phyloP scores from a whole-genome alignment of 345 rosid genomes.

The Citrus reticulata region DNA sequence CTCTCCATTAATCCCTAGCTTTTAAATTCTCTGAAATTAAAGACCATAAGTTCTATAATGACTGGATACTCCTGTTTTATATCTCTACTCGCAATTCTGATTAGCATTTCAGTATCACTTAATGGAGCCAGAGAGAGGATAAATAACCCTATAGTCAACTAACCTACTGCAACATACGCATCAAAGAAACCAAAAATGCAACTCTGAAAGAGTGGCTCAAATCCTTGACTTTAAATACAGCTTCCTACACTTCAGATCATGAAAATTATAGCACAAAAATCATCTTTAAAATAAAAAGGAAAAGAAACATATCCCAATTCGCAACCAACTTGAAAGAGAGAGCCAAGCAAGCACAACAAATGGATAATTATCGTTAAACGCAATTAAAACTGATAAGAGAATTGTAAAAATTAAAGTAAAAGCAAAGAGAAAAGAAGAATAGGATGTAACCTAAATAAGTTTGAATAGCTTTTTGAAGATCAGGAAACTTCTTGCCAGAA shows the following conservation, averaged over 20 bases:
- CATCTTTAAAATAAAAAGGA: no score
- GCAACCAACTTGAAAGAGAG: not conserved
- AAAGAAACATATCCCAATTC: not conserved
- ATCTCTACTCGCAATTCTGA: not conserved
- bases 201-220: not conserved
- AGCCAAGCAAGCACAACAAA: not conserved
- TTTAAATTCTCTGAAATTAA: not conserved
- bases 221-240: not conserved
- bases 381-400: not conserved
- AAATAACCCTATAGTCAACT: not conserved
- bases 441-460: constrained; percentile 63
- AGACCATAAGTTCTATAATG: not conserved
- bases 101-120: not conserved
- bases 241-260: not conserved
- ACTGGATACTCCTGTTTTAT: not conserved
- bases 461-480: constrained; percentile 83
- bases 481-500: constrained; percentile 71
- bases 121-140: not conserved
- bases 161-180: not conserved
- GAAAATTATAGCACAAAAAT: not conserved
- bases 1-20: not conserved
- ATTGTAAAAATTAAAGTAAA: not conserved
- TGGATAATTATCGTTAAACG: not conserved
- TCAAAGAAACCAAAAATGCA: not conserved
- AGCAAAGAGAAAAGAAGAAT: not conserved